Evolutionary conservation across 164 flowering plant species (phyloP), one percentile per base, ranked within the genome.

Genomic region (Berberis vulgaris): DNA sequence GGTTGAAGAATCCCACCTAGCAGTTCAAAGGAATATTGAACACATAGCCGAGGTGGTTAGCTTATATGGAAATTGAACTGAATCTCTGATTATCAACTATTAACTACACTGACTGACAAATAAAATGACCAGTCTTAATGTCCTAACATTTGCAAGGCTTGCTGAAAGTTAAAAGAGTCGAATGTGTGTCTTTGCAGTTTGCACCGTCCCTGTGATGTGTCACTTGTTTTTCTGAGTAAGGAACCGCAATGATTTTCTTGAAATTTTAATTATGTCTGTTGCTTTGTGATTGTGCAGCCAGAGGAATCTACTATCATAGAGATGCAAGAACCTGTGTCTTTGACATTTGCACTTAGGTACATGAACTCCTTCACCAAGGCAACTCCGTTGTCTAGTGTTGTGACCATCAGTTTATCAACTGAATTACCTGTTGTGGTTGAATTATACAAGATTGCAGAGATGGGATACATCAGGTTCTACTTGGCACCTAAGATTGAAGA

Each of bases 361-460:
- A 82, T 90, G 90, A 90, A 87, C 71, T 84, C 97, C 49, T 90
- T 90, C 73, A 84, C 97, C 54, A 90, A 84, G 74, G 97, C 97
- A 2, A 84, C 87, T 2, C 87, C 97, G 39, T 66, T 89, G 67
- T 83, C 97, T 0, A 79, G 54, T 72, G 79, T 80, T 0, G 97
- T 89, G 13, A 84, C 90, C 41, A 82, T 89, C 78, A 87, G 97
- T 76, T 65, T 87, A 77, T 89, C 92, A 1, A 80, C 91, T 3
- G 96, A 89, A 50, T 74, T 87, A 63, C 96, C 96, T 12, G 86
- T 89, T 57, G 93, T 87, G 58, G 93, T 89, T 10, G 96, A 89
- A 72, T 26, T 26, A 26, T 89, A 89, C 78, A 87, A 89, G 80
- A 82, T 89, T 73, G 93, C 89, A 6, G 93, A 89, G 69, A 89